phyloP scores from a whole-genome alignment of 495 filamentous ascomycete genomes.

The Neurospora sp. region DNA sequence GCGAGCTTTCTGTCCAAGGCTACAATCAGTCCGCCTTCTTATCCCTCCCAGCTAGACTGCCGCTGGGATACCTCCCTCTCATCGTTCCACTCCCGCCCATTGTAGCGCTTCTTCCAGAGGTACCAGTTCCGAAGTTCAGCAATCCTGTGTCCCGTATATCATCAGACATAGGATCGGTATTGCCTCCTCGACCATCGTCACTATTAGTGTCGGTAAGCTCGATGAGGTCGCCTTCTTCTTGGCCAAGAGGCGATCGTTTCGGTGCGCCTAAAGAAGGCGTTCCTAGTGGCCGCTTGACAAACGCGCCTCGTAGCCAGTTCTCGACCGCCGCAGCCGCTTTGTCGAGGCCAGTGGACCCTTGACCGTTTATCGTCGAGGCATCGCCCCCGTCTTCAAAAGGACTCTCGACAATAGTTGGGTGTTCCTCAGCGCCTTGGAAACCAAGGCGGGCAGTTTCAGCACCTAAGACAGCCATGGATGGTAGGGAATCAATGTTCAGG shows the following conservation, averaged over 20 bases:
- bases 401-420: slow-evolving; percentile 38
- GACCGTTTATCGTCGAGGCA: slow-evolving; percentile 17
- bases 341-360: slow-evolving; percentile 47
- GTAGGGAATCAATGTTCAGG: slow-evolving; percentile 48
- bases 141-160: slow-evolving; percentile 4
- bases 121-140: slow-evolving; percentile 14
- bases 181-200: slow-evolving; percentile 34
- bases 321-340: slow-evolving; percentile 79
- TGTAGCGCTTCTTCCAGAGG: slow-evolving; percentile 24
- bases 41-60: background rate
- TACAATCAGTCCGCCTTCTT: slow-evolving; percentile 27
- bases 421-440: slow-evolving; percentile 25
- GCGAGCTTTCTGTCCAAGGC: background rate
- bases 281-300: slow-evolving; percentile 41
- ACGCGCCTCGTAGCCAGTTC: slow-evolving; percentile 77
- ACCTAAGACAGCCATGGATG: slow-evolving; percentile 44
- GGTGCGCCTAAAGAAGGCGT: slow-evolving; percentile 37
- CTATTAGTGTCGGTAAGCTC: slow-evolving; percentile 61
- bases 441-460: slow-evolving; percentile 40
- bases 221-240: slow-evolving; percentile 61
- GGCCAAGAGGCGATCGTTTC: slow-evolving; percentile 15
- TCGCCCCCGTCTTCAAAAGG: slow-evolving; percentile 36
- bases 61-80: background rate
- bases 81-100: slow-evolving; percentile 13
- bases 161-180: background rate